These are phyloP conservation scores for Phoenix roebelenii DNA, from an alignment of 176 grass and related monocot species.

Conservation along the genomic window DNA sequence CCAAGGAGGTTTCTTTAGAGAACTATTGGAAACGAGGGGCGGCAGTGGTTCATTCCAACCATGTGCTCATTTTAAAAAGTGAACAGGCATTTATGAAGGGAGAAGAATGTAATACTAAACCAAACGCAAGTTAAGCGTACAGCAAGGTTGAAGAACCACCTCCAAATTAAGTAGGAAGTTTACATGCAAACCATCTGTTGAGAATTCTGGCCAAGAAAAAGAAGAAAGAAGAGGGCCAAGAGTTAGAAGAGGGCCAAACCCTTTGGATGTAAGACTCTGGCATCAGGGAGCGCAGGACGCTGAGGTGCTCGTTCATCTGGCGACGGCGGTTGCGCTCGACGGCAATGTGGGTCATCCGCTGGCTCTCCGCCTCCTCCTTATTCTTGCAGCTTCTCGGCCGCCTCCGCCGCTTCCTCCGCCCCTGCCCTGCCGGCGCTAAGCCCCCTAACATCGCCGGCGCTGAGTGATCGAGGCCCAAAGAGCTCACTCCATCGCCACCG, in stretches of 20 bases:
- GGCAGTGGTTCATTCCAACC: too few species aligned
- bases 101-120: too few species aligned
- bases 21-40: too few species aligned
- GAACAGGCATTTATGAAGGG: too few species aligned
- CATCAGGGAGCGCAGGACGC: conserved; percentile 19
- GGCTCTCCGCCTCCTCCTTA: conserved; percentile 21
- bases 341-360: conserved; percentile 30
- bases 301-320: conserved; percentile 25
- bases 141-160: too few species aligned
- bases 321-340: conserved; percentile 28
- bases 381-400: conserved; percentile 12
- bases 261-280: conserved; percentile 25
- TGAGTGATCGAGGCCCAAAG: background rate
- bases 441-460: too few species aligned
- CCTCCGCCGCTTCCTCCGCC: conserved; percentile 11
- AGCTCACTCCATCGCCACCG: background rate
- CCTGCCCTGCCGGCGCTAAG: background rate
- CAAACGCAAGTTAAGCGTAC: too few species aligned
- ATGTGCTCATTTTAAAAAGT: too few species aligned
- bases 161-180: too few species aligned
- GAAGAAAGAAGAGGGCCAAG: background rate
- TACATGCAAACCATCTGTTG: too few species aligned
- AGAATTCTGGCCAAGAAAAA: background rate
- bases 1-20: too few species aligned
- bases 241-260: background rate